Evolutionary conservation across 2,329 filamentous ascomycete genomes (phyloP).

Genomic region (Talaromyces sp.): DNA sequence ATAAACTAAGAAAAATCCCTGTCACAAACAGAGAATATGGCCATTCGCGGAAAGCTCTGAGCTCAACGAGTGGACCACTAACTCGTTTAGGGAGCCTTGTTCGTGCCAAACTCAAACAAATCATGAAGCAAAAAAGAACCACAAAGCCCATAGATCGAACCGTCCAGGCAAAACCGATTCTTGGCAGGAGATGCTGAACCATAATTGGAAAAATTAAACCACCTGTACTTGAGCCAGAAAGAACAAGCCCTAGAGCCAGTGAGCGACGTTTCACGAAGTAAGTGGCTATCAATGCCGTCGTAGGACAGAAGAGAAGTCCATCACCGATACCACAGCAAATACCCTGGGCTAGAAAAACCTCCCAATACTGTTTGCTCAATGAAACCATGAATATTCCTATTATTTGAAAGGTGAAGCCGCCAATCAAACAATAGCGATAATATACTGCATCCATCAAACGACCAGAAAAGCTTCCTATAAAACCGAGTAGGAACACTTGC

Average conservation of each 20-base stretch:
- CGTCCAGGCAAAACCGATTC: constrained; percentile 13
- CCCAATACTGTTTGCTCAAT: constrained; percentile 45
- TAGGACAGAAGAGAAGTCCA: constrained; percentile 43
- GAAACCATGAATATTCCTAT: constrained; percentile 48
- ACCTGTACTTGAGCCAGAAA: constrained; percentile 38
- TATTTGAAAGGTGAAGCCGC: constrained; percentile 34
- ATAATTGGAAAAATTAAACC: constrained; percentile 48
- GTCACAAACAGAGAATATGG: constrained; percentile 13
- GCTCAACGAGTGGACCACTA: constrained; percentile 12
- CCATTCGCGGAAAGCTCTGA: constrained; percentile 14
- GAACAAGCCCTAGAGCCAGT: constrained; percentile 23
- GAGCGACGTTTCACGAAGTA: constrained; percentile 37
- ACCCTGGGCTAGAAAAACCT: constrained; percentile 49
- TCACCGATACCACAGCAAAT: constrained; percentile 41
- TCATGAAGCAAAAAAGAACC: constrained; percentile 7
- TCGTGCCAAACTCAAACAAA: constrained; percentile 20
- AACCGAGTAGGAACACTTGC: constrained; percentile 43
- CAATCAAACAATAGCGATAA: constrained; percentile 29
- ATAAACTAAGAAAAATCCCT: constrained; percentile 16
- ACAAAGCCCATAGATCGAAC: constrained; percentile 15
- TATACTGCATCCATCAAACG: constrained; percentile 43
- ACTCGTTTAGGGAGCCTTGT: background rate
- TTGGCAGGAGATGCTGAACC: constrained; percentile 34
- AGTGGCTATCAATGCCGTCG: constrained; percentile 37
- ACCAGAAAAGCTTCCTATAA: constrained; percentile 42